Evolutionary conservation across 78 protist genomes (phyloP).

Genomic region (Chrysochromulina tobinii): DNA sequence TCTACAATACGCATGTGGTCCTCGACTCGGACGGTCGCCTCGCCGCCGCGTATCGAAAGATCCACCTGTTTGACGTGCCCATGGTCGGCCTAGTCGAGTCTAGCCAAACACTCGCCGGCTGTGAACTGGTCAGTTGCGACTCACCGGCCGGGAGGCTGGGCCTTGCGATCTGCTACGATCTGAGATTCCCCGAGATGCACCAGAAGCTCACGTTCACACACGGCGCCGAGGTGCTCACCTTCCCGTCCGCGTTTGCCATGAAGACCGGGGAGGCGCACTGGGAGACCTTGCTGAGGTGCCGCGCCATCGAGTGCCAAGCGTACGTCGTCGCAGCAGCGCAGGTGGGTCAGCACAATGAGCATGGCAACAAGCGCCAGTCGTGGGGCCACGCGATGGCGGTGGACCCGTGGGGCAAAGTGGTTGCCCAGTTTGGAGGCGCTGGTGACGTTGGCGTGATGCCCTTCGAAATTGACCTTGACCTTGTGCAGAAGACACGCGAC

Average conservation of each 20-base stretch:
- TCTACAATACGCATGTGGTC: slow-evolving; percentile 53
- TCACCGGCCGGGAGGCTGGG: slow-evolving; percentile 44
- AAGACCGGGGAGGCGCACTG: slow-evolving; percentile 69
- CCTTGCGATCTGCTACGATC: slow-evolving; percentile 63
- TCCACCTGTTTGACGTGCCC: slow-evolving; percentile 62
- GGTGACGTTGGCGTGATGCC: neutral
- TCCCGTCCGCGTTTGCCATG: slow-evolving; percentile 69
- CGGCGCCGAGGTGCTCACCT: slow-evolving; percentile 25
- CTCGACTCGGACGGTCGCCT: slow-evolving; percentile 44
- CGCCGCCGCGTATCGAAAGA: slow-evolving; percentile 51
- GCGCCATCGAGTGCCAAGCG: slow-evolving; percentile 74
- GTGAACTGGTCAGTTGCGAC: neutral
- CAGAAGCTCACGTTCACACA: neutral
- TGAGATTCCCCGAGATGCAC: slow-evolving; percentile 69
- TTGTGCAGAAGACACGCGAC: neutral
- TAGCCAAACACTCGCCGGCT: slow-evolving; percentile 29
- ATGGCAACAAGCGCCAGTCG: slow-evolving; percentile 35
- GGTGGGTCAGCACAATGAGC: slow-evolving; percentile 57
- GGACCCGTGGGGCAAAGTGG: slow-evolving; percentile 2
- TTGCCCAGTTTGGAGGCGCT: neutral
- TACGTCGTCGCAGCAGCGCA: slow-evolving; percentile 51
- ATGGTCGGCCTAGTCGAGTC: slow-evolving; percentile 11
- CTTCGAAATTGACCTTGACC: neutral
- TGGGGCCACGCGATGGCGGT: slow-evolving; percentile 58
- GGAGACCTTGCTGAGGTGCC: slow-evolving; percentile 63